Evolutionary conservation across 1,284 basidiomycete species (phyloP).

Genomic region (Puccinia triticina): DNA sequence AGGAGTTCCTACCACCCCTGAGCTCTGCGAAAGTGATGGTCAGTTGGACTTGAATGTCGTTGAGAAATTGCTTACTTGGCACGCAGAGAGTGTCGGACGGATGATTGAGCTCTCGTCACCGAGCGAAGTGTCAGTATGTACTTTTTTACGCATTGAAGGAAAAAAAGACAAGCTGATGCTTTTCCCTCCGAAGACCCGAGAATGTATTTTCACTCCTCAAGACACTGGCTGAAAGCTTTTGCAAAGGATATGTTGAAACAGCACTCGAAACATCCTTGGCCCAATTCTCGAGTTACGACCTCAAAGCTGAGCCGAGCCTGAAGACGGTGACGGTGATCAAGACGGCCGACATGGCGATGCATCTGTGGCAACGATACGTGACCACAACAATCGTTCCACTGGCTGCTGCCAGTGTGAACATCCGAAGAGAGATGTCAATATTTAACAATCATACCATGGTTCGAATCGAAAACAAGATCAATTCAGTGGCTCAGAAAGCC

Average conservation of each 20-base stretch:
- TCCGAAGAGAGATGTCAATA: slow-evolving; percentile 87
- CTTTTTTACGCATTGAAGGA: background rate
- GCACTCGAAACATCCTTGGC: slow-evolving; percentile 85
- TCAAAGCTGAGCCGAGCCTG: slow-evolving; percentile 78
- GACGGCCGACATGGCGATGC: slow-evolving; percentile 82
- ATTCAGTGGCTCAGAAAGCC: slow-evolving; percentile 78
- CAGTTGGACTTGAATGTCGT: slow-evolving; percentile 73
- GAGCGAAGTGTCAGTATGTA: slow-evolving; percentile 75
- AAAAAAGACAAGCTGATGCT: background rate
- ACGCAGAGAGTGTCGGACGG: slow-evolving; percentile 88
- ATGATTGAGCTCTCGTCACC: slow-evolving; percentile 81
- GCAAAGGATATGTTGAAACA: slow-evolving; percentile 82
- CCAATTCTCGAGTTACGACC: slow-evolving; percentile 73
- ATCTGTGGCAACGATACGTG: slow-evolving; percentile 96
- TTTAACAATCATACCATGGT: slow-evolving; percentile 89
- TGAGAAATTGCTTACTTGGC: slow-evolving; percentile 90
- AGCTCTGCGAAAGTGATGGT: slow-evolving; percentile 81
- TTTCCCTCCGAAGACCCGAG: slow-evolving; percentile 70
- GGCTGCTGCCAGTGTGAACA: slow-evolving; percentile 79
- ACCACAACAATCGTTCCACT: slow-evolving; percentile 87
- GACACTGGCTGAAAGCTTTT: slow-evolving; percentile 84
- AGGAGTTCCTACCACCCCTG: slow-evolving; percentile 52
- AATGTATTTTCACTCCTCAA: slow-evolving; percentile 82
- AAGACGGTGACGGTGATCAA: slow-evolving; percentile 71
- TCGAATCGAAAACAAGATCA: slow-evolving; percentile 82